Percentiles rank a stretch among this genome's conserved stretches.
Evolutionary conservation across 1,284 basidiomycete species (phyloP).

Genomic region (Leccinum subrobustum): DNA sequence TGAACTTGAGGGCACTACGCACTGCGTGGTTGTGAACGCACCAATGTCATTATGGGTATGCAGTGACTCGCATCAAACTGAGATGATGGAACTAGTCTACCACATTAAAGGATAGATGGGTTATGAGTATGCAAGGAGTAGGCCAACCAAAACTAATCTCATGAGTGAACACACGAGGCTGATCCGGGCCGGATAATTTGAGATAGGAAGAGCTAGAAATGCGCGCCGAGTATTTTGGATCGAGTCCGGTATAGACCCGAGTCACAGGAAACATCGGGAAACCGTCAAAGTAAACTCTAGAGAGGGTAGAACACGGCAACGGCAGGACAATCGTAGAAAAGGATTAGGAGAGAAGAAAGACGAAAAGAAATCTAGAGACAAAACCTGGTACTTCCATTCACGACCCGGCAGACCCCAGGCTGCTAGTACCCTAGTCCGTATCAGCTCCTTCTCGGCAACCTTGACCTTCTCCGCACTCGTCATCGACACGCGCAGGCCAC

Average conservation of each 20-base stretch:
- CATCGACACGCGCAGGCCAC: constrained; percentile 46
- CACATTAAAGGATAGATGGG: not conserved
- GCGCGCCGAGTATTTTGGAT: not conserved
- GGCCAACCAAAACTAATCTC: not conserved
- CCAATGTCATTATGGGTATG: not conserved
- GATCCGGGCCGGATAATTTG: not conserved
- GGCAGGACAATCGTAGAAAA: not conserved
- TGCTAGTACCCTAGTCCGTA: constrained; percentile 38
- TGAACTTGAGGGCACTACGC: no score
- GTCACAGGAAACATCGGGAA: not conserved
- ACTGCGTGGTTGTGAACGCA: not conserved
- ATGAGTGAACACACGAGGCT: not conserved
- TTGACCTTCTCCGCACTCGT: constrained; percentile 40
- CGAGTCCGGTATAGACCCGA: not conserved
- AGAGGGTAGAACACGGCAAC: not conserved
- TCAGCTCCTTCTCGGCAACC: constrained; percentile 43
- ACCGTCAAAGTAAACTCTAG: not conserved
- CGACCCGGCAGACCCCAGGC: not conserved
- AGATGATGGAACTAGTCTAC: not conserved
- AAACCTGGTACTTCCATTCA: not conserved
- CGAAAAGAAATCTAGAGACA: not conserved
- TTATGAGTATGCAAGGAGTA: not conserved
- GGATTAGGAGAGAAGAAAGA: not conserved
- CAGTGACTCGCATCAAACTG: not conserved
- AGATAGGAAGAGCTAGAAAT: not conserved